phyloP scores from a whole-genome alignment of 1,139 yeast species.

The Pichia sp. region DNA sequence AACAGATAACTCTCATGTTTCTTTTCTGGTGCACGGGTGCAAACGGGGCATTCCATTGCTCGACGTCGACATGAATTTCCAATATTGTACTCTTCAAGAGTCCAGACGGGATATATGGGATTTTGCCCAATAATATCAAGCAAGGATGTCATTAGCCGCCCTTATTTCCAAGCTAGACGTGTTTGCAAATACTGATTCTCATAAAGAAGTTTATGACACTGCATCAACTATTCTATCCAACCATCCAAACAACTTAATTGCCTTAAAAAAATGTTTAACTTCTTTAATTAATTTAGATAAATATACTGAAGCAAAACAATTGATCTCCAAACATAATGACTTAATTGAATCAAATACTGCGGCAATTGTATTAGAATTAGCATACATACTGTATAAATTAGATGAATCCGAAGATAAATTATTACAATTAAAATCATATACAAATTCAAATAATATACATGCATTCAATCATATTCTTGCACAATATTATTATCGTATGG shows the following conservation, averaged over 20 bases:
- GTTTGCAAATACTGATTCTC: conserved; percentile 33
- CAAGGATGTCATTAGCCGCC: neutral
- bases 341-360: conserved; percentile 29
- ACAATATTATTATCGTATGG: conserved; percentile 68
- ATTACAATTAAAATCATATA: conserved; percentile 23
- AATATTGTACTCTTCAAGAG: too few relatives aligned
- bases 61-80: neutral
- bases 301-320: conserved; percentile 49
- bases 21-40: neutral
- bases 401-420: conserved; percentile 40
- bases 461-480: conserved; percentile 76
- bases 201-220: conserved; percentile 39
- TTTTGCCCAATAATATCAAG: neutral
- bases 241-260: conserved; percentile 41
- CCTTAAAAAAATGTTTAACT: conserved; percentile 57
- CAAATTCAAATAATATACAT: conserved; percentile 25
- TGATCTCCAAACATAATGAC: conserved; percentile 38
- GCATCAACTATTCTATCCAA: conserved; percentile 38
- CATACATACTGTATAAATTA: conserved; percentile 67
- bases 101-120: too few relatives aligned
- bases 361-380: conserved; percentile 45
- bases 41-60: too few relatives aligned
- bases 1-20: neutral
- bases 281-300: conserved; percentile 69
- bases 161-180: neutral